These are phyloP conservation scores for Haematococcus lacustris DNA, from an alignment of 139 green algal genomes.

Conservation along the genomic window DNA sequence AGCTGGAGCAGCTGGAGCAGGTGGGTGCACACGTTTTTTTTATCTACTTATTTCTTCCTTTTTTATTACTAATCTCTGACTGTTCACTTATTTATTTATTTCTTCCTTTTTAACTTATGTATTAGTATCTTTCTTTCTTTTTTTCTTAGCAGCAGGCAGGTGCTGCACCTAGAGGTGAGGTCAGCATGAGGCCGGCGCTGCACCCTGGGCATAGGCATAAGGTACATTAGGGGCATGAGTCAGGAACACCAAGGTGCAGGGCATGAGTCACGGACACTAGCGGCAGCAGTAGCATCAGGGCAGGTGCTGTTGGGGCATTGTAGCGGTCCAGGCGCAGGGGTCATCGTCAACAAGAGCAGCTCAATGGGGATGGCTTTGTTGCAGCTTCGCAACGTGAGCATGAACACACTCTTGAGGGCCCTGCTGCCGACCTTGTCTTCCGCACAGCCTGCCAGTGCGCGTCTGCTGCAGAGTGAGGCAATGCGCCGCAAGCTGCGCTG, in stretches of 20 bases:
- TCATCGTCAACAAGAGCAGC: no score
- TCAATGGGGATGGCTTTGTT: no score
- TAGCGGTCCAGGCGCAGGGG: no score
- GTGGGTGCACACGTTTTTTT: neutral
- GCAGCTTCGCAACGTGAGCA: no score
- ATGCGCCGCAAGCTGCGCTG: slow-evolving; percentile 46
- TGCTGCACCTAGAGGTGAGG: neutral
- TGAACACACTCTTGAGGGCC: neutral
- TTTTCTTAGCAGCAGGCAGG: neutral
- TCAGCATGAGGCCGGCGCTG: no score
- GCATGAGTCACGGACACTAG: no score
- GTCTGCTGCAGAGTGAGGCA: slow-evolving; percentile 32
- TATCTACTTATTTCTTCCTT: neutral
- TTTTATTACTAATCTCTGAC: neutral
- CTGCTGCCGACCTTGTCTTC: neutral
- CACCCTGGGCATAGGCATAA: no score
- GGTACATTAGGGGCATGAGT: no score
- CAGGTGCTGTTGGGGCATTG: no score
- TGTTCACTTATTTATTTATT: neutral
- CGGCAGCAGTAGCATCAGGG: no score
- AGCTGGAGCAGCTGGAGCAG: slow-evolving; percentile 62
- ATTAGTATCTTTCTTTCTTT: neutral
- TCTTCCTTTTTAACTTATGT: neutral
- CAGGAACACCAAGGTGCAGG: neutral
- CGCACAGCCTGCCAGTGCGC: slow-evolving; percentile 2